Base-by-base conservation (phyloP, 768 basidiomycete genomes). In the Holtermanniella nyarrowii region DNA sequence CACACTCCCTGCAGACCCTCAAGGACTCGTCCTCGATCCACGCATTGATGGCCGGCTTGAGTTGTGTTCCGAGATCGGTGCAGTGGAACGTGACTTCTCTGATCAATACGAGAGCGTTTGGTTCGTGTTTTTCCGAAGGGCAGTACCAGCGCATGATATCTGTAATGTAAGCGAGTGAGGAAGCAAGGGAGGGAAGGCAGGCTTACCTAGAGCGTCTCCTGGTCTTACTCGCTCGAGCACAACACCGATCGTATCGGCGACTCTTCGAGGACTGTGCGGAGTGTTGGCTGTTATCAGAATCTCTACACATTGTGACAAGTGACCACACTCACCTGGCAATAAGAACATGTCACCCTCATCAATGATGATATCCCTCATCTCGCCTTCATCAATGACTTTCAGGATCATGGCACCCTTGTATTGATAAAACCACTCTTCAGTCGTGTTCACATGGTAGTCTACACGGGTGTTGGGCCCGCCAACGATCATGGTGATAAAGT, bases 391-490 rank as follows among this genome's bases (percentile, higher is more conserved):
- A 14, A 95, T 83, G 0, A 87, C 83, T 54, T 86, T 82, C 20
- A 99, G 76, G 1, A 88, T 75, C 90, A 97, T 96, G 1, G 78
- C 81, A 2, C 93, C 93, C 70, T 90, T 89, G 75, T 91, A 77
- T 68, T 99, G 93, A 72, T 90, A 96, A 72, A 96, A 97, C 91
- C 90, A 96, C 73, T 97, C 93, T 85, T 95, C 89, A 0, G 91
- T 96, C 73, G 95, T 82, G 69, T 96, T 97, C 41, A 95, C 74
- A 71, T 97, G 93, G 65, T 89, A 96, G 72, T 95, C 91, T 48
- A 85, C 85, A 37, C 93, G 76, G 67, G 88, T 82, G 67, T 99
- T 99, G 0, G 93, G 93, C 0, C 93, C 95, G 7, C 95, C 91
- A 21, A 97, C 82, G 4, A 79, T 87, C 93, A 99, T 97, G n/a